A percentile compares a stretch with the other conserved stretches of the same genome.
Conservation (phyloP, 2,329 filamentous ascomycete species). For the Gaeumannomyces sp. region DNA sequence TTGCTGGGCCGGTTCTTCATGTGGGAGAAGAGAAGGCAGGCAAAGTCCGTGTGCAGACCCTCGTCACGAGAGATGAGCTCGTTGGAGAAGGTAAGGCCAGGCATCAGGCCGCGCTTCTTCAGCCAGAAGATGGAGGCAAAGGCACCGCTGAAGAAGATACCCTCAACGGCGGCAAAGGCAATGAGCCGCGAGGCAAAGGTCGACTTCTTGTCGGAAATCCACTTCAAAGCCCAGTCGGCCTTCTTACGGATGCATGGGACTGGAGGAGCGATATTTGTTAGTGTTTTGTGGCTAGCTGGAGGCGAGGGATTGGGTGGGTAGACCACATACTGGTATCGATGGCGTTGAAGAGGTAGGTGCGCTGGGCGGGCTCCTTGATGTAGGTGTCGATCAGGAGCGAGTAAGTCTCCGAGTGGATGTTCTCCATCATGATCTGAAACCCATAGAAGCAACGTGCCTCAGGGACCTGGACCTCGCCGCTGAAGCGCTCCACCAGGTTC, state of each 20-base stretch:
- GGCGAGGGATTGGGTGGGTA: conserved; percentile 17
- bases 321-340: conserved; percentile 81
- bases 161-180: conserved; percentile 95
- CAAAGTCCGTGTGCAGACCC: conserved; percentile 98
- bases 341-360: conserved; percentile 92
- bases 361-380: conserved; percentile 95
- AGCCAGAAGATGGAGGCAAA: conserved; percentile 99
- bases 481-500: conserved; percentile 98
- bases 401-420: conserved; percentile 99
- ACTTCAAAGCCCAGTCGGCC: conserved; percentile 93
- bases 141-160: conserved; percentile 98
- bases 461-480: conserved; percentile 89
- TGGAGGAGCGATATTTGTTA: conserved; percentile 25
- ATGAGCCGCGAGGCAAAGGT: conserved; percentile 94
- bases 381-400: conserved; percentile 98
- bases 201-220: conserved; percentile 90
- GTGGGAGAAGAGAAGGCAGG: conserved; percentile 96
- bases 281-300: conserved; percentile 53
- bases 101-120: conserved; percentile 99
- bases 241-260: conserved; percentile 97
- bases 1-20: conserved; percentile 85
- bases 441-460: conserved; percentile 99
- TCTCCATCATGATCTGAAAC: conserved; percentile 99
- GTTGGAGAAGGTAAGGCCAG: conserved; percentile 96
- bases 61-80: conserved; percentile 99